These are phyloP conservation scores for Dittrichia graveolens DNA, from an alignment of 129 eudicot genomes.

Conservation along the genomic window DNA sequence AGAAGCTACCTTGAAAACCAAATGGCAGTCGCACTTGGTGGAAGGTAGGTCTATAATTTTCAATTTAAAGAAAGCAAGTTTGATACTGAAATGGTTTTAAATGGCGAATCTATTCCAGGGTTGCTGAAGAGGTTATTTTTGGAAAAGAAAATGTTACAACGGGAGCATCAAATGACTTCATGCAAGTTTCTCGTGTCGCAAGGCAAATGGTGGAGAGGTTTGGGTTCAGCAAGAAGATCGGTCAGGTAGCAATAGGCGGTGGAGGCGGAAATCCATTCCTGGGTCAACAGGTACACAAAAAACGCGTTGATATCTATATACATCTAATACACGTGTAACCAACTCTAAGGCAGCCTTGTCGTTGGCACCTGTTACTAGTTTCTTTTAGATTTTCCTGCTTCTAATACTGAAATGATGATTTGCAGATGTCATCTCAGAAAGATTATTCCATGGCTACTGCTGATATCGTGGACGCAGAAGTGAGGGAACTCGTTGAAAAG, in stretches of 20 bases:
- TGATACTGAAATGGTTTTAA: background rate
- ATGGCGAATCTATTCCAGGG: constrained; percentile 42
- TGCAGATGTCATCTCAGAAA: constrained; percentile 95
- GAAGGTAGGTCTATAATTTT: constrained; percentile 47
- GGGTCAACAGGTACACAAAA: constrained; percentile 71
- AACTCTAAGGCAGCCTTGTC: no score
- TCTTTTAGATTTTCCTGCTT: background rate
- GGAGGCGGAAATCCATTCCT: constrained; percentile 95
- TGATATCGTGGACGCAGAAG: constrained; percentile 88
- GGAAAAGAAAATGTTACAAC: constrained; percentile 89
- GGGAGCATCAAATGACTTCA: constrained; percentile 94
- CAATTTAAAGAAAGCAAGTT: background rate
- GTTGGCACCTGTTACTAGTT: background rate
- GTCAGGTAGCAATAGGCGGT: constrained; percentile 91
- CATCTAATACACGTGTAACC: no score
- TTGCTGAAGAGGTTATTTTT: constrained; percentile 90
- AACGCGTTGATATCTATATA: no score
- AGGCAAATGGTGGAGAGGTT: constrained; percentile 98
- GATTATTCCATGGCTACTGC: constrained; percentile 99
- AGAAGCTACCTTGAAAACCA: constrained; percentile 95
- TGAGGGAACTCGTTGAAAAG: constrained; percentile 81
- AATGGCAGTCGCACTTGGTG: constrained; percentile 99
- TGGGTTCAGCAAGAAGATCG: constrained; percentile 96
- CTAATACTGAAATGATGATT: background rate
- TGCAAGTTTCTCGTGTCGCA: constrained; percentile 98